A percentile compares a stretch with the other conserved stretches of the same genome.
phyloP scores from a whole-genome alignment of 257 asterid species.

The Rhazya stricta region DNA sequence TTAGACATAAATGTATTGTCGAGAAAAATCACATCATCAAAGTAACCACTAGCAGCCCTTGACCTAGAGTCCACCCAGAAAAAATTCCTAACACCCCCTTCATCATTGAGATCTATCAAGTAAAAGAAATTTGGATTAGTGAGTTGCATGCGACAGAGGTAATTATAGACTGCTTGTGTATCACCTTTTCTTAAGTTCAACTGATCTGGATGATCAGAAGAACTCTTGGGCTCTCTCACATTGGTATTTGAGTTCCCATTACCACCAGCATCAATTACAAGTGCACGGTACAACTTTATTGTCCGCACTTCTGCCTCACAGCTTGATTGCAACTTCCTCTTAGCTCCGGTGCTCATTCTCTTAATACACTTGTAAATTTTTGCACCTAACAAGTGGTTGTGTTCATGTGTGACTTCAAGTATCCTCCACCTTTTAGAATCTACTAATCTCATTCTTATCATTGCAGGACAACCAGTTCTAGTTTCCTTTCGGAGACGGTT shows the following conservation, averaged over 20 bases:
- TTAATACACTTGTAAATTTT: conserved; percentile 53
- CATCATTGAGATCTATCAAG: conserved; percentile 51
- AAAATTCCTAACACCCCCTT: conserved; percentile 58
- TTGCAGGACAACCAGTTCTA: conserved; percentile 83
- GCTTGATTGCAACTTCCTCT: conserved; percentile 52
- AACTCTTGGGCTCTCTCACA: conserved; percentile 29
- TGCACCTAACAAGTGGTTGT: conserved; percentile 67
- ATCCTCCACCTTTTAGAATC: conserved; percentile 74
- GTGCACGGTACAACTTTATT: conserved; percentile 57
- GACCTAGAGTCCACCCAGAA: conserved; percentile 72
- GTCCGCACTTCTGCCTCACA: conserved; percentile 51
- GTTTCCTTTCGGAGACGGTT: conserved; percentile 73
- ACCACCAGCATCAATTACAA: conserved; percentile 43
- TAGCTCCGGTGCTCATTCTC: conserved; percentile 47
- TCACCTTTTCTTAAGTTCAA: conserved; percentile 59
- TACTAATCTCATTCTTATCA: conserved; percentile 66
- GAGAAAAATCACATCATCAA: conserved; percentile 59
- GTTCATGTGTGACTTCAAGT: conserved; percentile 67
- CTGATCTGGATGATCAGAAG: conserved; percentile 35
- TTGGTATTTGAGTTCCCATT: conserved; percentile 36
- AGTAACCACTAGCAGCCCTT: conserved; percentile 51
- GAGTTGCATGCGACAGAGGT: conserved; percentile 68
- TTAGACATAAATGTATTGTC: conserved; percentile 61
- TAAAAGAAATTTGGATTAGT: conserved; percentile 62
- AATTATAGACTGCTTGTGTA: conserved; percentile 58